Evolutionary conservation across 1,139 yeast species (phyloP).

Genomic region (Taiozyma sp.): DNA sequence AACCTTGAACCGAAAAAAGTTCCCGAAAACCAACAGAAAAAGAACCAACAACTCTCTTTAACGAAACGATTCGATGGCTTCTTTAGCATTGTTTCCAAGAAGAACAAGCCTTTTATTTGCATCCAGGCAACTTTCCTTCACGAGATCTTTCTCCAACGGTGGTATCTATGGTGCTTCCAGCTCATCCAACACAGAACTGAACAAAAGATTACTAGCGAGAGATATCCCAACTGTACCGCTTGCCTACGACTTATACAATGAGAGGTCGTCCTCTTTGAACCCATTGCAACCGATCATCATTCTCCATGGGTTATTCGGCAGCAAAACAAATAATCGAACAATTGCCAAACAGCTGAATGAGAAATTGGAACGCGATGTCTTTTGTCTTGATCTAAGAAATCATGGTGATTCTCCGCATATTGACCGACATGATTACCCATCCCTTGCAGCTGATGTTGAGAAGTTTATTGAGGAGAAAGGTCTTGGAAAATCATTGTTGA

Average conservation of each 20-base stretch:
- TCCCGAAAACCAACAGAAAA: not conserved
- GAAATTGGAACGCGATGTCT: conserved; percentile 42
- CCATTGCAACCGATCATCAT: conserved; percentile 57
- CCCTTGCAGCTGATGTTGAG: conserved; percentile 84
- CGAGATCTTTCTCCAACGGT: not conserved
- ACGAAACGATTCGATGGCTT: not conserved
- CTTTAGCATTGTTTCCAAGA: not conserved
- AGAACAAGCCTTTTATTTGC: not conserved
- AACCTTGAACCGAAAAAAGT: not conserved
- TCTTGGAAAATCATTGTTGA: conserved; percentile 49
- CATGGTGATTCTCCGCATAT: conserved; percentile 89
- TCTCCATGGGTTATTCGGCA: conserved; percentile 89
- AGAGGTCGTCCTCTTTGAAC: conserved; percentile 16
- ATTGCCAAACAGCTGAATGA: conserved; percentile 50
- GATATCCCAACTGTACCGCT: conserved; percentile 40
- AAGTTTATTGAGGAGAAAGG: conserved; percentile 50
- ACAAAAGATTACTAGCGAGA: conserved; percentile 20
- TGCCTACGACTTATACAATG: conserved; percentile 37
- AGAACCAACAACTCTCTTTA: not conserved
- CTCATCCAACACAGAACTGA: not conserved
- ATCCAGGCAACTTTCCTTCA: not conserved
- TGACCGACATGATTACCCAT: conserved; percentile 66
- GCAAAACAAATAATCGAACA: conserved; percentile 70
- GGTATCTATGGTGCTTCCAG: conserved; percentile 1
- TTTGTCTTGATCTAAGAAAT: conserved; percentile 79